phyloP scores from a whole-genome alignment of 2,329 filamentous ascomycete genomes.

The Penicillium sp. region DNA sequence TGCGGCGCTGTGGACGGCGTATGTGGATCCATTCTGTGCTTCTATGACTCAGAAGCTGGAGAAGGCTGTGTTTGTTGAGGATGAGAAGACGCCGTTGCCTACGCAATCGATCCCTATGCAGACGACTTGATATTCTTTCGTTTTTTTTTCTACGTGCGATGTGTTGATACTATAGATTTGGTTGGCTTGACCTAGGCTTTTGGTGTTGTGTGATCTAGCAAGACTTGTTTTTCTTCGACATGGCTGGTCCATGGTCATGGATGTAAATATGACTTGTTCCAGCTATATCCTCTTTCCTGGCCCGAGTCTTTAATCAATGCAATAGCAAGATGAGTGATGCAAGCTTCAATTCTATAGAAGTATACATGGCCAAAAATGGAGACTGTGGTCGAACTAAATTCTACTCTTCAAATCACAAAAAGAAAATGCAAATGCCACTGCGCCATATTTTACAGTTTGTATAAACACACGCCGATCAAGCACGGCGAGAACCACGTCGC shows the following conservation, averaged over 20 bases:
- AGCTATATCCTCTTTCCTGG: background rate
- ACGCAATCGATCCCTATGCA: conserved; percentile 27
- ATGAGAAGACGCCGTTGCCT: conserved; percentile 33
- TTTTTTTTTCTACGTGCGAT: background rate
- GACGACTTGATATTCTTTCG: conserved; percentile 8
- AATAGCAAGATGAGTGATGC: background rate
- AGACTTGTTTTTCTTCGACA: background rate
- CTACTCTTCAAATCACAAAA: conserved; percentile 17
- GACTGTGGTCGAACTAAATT: conserved; percentile 7
- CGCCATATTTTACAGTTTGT: conserved; percentile 29
- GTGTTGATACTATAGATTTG: background rate
- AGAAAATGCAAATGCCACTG: conserved; percentile 18
- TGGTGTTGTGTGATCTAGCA: background rate
- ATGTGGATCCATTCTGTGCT: conserved; percentile 52
- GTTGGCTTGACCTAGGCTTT: background rate
- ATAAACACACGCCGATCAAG: conserved; percentile 17
- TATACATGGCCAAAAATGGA: conserved; percentile 4
- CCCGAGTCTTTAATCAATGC: background rate
- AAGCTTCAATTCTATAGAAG: background rate
- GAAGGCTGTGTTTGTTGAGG: conserved; percentile 45
- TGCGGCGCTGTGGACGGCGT: conserved; percentile 52
- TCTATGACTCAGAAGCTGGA: conserved; percentile 49
- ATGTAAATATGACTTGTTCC: background rate
- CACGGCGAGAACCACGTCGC: conserved; percentile 1
- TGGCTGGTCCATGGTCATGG: background rate